Evolutionary conservation across 495 filamentous ascomycete genomes (phyloP).

Genomic region (Terfezia boudieri): DNA sequence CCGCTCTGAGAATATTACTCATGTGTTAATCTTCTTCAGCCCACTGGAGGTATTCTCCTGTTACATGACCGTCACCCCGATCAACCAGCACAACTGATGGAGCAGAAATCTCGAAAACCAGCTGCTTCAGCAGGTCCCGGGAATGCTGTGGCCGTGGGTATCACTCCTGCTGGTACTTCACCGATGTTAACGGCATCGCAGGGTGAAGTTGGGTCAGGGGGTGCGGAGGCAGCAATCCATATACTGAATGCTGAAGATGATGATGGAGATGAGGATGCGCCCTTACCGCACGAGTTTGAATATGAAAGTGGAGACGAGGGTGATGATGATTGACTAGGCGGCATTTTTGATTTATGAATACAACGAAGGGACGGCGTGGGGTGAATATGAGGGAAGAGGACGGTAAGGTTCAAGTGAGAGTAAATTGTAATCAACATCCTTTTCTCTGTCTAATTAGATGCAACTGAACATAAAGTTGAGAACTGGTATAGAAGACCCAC

Average conservation of each 20-base stretch:
- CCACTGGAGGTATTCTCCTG: constrained; percentile 81
- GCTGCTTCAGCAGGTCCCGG: constrained; percentile 18
- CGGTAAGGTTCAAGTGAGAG: no score
- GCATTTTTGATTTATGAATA: no score
- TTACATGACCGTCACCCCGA: constrained; percentile 65
- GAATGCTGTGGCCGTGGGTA: constrained; percentile 10
- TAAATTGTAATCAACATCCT: no score
- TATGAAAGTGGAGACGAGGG: constrained; percentile 46
- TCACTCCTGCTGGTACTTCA: constrained; percentile 12
- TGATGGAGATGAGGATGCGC: constrained; percentile 62
- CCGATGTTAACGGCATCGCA: constrained; percentile 9
- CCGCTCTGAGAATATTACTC: background rate
- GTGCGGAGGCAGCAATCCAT: constrained; percentile 53
- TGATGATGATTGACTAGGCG: constrained; percentile 23
- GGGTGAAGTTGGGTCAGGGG: constrained; percentile 18
- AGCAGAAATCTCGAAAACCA: constrained; percentile 45
- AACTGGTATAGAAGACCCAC: no score
- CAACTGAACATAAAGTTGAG: no score
- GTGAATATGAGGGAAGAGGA: no score
- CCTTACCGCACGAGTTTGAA: constrained; percentile 58
- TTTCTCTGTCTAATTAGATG: no score
- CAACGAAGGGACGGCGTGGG: no score
- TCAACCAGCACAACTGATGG: constrained; percentile 64
- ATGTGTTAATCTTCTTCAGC: constrained; percentile 26
- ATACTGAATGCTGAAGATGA: constrained; percentile 67